A percentile compares a stretch with the other conserved stretches of the same genome.
phyloP scores from a whole-genome alignment of 2,329 filamentous ascomycete species.

The Pyrenophora graminea region DNA sequence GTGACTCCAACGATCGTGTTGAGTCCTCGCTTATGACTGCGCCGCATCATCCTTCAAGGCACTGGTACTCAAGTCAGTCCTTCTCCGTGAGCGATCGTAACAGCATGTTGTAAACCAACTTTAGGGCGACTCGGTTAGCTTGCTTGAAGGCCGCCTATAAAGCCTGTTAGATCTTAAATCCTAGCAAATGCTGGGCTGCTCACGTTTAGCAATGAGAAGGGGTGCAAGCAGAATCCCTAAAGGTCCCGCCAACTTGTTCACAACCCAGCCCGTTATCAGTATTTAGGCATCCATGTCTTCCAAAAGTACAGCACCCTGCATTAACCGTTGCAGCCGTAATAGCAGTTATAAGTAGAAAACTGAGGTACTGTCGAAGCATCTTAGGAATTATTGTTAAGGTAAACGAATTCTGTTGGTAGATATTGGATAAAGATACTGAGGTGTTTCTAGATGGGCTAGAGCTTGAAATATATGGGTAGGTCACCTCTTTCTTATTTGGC shows the following conservation, averaged over 20 bases:
- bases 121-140: constrained; percentile 1
- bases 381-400: neutral
- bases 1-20: too few relatives aligned
- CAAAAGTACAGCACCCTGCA: neutral
- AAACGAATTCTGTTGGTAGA: neutral
- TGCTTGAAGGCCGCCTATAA: neutral
- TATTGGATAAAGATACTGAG: neutral
- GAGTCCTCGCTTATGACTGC: too few relatives aligned
- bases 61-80: too few relatives aligned
- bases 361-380: constrained; percentile 1
- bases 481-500: neutral
- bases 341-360: constrained; percentile 1
- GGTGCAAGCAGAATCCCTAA: neutral
- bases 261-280: neutral
- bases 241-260: neutral
- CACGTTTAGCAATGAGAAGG: constrained; percentile 1
- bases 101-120: neutral
- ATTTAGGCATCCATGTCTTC: neutral
- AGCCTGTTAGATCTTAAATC: constrained; percentile 1
- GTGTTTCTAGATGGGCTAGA: neutral
- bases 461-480: neutral
- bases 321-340: neutral
- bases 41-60: too few relatives aligned
- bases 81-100: too few relatives aligned
- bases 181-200: neutral